Evolutionary conservation across 805 yeast genomes (phyloP), one percentile per base, ranked within the genome.

Genomic region (Metschnikowia shivogae): DNA sequence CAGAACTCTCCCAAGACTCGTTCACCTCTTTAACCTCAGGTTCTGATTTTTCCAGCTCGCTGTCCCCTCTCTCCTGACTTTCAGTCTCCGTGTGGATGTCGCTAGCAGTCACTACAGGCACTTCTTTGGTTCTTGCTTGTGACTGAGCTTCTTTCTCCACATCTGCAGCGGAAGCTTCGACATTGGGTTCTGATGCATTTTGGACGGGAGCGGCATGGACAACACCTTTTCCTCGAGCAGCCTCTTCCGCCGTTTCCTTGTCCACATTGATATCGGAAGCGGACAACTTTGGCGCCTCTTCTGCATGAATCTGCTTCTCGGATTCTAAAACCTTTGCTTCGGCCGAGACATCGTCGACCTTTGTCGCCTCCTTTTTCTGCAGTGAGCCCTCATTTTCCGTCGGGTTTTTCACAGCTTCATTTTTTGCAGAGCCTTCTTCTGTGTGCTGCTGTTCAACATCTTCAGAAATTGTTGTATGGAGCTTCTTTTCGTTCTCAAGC

Each of bases 71-170:
- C 20, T 20, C 46, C 43, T 35, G 13, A 6, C 19, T 14, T 30
- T 4, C 13, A 19, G 20, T 6, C 8, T 7, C 36, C 11, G 26
- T 31, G 7, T 39, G 22, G 2, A 39, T 33, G 24, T 39, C 36
- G 17, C 26, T 26, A 8, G 31, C 43, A 26, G 43, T 33, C n/a
- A 33, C 31, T 12, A 26, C 26, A 20, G 43, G 43, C 9, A 30
- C 45, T 27, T 36, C 51, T 17, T 39, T 36, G 27, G 29, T 33
- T 20, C 31, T 43, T 54, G 49, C 24, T 41, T 44, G 55, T 24
- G 57, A 47, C 34, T 55, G 41, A 20, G 35, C 36, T 22, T 65
- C 32, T 55, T 50, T 36, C 48, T 45, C 47, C 53, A 58, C 43
- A 54, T 54, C 38, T 48, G 40, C 43, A 10, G 47, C 36, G 24